Base-by-base conservation (phyloP, 495 filamentous ascomycete species). In the Hyaloscypha bicolor region DNA sequence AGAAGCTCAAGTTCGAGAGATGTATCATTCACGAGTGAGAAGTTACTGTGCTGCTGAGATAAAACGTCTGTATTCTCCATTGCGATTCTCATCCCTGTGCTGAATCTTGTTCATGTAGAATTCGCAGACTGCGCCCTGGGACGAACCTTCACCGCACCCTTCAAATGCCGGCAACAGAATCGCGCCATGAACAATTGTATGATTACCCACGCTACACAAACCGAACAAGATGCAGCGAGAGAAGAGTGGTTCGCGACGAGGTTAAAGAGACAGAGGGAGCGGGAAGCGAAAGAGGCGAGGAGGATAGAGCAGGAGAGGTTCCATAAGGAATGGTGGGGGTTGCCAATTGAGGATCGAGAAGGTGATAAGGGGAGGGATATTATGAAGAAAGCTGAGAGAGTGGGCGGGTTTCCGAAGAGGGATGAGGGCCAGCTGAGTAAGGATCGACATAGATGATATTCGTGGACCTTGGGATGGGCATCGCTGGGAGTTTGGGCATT, bases 151-250 rank as follows among this genome's bases (percentile, higher is more conserved):
- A 90, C 89, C 39, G 90, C 92, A 21, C 89, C 91, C 3, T 97
- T 93, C 85, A 83, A 87, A 19, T 99, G 95, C 80, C 90, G 93
- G 32, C 76, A 80, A 9, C 83, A 93, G 71, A 90, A 91, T 53
- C 85, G 88, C 42, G 82, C 86, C 25, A 99, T 99, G 95, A 98
- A 98, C 79, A 83, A 79, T 60, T 99, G 95, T 80, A 97, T 99
- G 94, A 77, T 93, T 62, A 73, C 81, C 48, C 89, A 96, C 79
- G 93, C 94, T 21, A 95, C 90, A 51, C 90, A 85, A 61, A 88
- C 87, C 63, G 91, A 97, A 78, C 86, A 93, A 75, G 95, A 99
- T 79, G 87, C 86, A 21, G 95, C 95, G 69, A 83, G 95, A 33
- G 92, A 96, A 75, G 92, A 98, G 73, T 99, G 95, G 96, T 97